Conservation (phyloP, 257 asterid species). For the Catharanthus roseus region DNA sequence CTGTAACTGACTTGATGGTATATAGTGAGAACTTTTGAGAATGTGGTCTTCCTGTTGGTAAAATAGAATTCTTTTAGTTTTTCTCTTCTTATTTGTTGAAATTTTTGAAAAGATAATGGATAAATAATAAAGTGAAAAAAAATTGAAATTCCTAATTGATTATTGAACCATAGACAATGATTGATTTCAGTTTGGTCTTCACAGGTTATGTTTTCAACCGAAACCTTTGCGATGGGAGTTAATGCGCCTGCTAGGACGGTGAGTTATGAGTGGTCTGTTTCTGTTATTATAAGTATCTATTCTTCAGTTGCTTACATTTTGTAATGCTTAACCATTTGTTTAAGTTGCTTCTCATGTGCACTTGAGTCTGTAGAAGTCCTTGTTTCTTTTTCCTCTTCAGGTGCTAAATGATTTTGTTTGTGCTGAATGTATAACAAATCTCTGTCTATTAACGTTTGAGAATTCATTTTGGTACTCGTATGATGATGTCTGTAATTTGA, state of each 20-base stretch:
- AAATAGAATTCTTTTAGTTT: background rate
- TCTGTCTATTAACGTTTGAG: background rate
- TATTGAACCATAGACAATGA: background rate
- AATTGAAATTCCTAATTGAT: background rate
- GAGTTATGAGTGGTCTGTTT: conserved; percentile 17
- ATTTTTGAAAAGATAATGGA: background rate
- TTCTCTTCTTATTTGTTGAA: background rate
- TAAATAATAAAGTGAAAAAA: background rate
- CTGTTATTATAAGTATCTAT: background rate
- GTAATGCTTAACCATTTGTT: background rate
- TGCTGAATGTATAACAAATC: background rate
- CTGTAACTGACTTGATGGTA: background rate
- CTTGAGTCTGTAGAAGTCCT: background rate
- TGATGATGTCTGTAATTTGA: background rate
- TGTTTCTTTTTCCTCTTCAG: background rate
- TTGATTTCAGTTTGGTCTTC: conserved; percentile 16
- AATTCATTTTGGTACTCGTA: background rate
- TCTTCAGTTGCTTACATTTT: background rate
- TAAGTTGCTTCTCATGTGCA: background rate
- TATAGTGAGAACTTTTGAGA: background rate
- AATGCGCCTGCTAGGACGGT: conserved; percentile 99
- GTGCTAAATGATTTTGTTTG: background rate
- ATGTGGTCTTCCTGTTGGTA: no score
- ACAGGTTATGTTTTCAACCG: conserved; percentile 91
- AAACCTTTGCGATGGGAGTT: conserved; percentile 99